Evolutionary conservation across 352 stramenopile genomes (phyloP), one percentile per base, ranked within the genome.

Genomic region (Globisporangium barbulae): DNA sequence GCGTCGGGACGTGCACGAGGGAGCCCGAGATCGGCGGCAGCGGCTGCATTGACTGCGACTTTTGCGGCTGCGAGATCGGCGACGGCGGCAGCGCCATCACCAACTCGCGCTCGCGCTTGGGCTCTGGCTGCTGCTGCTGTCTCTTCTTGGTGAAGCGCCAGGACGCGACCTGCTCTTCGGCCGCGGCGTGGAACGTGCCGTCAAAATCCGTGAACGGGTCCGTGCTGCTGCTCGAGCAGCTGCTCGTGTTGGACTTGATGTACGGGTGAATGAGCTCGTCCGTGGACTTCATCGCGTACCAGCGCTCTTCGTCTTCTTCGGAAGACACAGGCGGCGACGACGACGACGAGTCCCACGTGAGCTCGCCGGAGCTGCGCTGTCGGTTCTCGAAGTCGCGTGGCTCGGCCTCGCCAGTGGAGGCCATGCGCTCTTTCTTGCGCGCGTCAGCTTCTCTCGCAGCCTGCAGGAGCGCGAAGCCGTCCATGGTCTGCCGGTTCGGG

Each of bases 391-490:
- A 42, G 13, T 45, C 57, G 12, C 65, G 53, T 3, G 71, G 52
- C n/a, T 68, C 49, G 13, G 8, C 3, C 28, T 57, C 49, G 19
- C 54, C 44, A 31, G 22, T 33, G 3, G 25, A 28, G 19, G 25
- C 37, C 1, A 45, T 42, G 3, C 44, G 22, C 41, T 60, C 50
- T 22, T 42, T 49, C 53, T 59, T 33, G 53, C 59, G 42, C n/a
- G 37, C 53, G 17, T 73, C 33, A 30, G 69, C 30, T 55, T 53
- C 17, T 15, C 73, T 44, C 21, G 75, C 75, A 50, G 71, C 73
- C 53, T 54, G 21, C 5, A 80, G 45, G 21, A 81, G 64, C 5
- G 69, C 69, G 58, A 76, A 80, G 19, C 69, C 65, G 28, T 81
- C 69, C 35, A 71, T 58, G n/a, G 59, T 72, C 33, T 41, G 47